Evolutionary conservation across 306 rosid genomes (phyloP).

Genomic region (Ziziphus jujuba): DNA sequence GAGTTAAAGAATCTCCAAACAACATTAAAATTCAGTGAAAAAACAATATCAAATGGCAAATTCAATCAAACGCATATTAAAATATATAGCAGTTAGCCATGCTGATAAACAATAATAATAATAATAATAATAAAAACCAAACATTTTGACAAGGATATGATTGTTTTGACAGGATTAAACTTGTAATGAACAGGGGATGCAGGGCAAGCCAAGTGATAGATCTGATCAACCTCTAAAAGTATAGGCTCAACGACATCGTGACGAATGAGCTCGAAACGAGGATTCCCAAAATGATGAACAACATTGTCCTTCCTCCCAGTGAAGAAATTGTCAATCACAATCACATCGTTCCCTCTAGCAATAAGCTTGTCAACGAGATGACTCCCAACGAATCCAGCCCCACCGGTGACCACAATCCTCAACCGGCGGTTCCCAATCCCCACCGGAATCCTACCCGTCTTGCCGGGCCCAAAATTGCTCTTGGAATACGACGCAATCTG

Average conservation of each 20-base stretch:
- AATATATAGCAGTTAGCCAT: background rate
- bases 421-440: slow-evolving; percentile 47
- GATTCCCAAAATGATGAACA: slow-evolving; percentile 72
- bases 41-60: background rate
- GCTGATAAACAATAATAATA: too few relatives aligned
- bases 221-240: slow-evolving; percentile 90
- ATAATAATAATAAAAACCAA: too few relatives aligned
- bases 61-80: background rate
- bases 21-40: background rate
- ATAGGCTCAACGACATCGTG: slow-evolving; percentile 94
- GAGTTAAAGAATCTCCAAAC: slow-evolving; percentile 48
- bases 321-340: slow-evolving; percentile 85
- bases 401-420: slow-evolving; percentile 80
- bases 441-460: slow-evolving; percentile 59
- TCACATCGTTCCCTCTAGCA: slow-evolving; percentile 72
- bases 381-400: slow-evolving; percentile 92
- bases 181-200: slow-evolving; percentile 94
- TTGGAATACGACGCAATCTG: slow-evolving; percentile 11
- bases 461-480: slow-evolving; percentile 10
- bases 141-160: slow-evolving; percentile 59
- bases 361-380: slow-evolving; percentile 80
- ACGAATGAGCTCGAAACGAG: slow-evolving; percentile 82
- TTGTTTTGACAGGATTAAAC: slow-evolving; percentile 90
- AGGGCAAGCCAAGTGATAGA: slow-evolving; percentile 96
- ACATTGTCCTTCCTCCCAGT: slow-evolving; percentile 78